These are phyloP conservation scores for Verticillium dahliae DNA, from an alignment of 2,329 filamentous ascomycete species.

Conservation along the genomic window DNA sequence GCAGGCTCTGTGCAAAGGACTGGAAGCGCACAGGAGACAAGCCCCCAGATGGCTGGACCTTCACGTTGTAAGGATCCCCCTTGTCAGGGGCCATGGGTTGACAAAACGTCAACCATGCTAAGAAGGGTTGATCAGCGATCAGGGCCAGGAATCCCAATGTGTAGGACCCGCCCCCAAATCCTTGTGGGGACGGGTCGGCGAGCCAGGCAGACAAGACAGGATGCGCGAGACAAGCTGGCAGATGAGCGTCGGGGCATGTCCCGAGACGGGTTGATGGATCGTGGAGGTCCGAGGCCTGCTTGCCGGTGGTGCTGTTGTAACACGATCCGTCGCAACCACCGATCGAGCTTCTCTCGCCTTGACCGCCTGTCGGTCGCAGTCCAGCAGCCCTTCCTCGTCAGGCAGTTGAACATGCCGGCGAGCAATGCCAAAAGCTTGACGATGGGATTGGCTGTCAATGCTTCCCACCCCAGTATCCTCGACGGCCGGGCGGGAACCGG, in stretches of 20 bases:
- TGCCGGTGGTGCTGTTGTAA: slow-evolving; percentile 4
- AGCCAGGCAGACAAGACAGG: background rate
- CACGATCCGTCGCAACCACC: slow-evolving; percentile 10
- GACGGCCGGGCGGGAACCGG: background rate
- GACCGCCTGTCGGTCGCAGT: background rate
- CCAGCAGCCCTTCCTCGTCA: background rate
- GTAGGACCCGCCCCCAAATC: background rate
- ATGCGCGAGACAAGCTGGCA: background rate
- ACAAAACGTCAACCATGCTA: background rate
- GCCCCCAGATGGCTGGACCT: background rate
- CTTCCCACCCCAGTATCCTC: background rate
- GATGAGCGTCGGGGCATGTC: slow-evolving; percentile 7
- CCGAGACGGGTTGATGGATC: slow-evolving; percentile 2
- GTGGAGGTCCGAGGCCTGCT: background rate
- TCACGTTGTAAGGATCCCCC: background rate
- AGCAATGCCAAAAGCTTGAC: slow-evolving; percentile 8
- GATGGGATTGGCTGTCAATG: slow-evolving; percentile 4
- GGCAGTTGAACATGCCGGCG: background rate
- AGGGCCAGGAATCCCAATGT: background rate
- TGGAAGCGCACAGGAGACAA: background rate
- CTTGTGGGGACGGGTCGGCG: background rate
- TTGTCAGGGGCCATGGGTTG: background rate
- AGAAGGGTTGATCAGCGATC: background rate
- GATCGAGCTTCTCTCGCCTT: background rate
- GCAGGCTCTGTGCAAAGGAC: background rate